Evolutionary conservation across 179 eudicot genomes (phyloP), one percentile per base, ranked within the genome.

Genomic region (Spergularia azorica): DNA sequence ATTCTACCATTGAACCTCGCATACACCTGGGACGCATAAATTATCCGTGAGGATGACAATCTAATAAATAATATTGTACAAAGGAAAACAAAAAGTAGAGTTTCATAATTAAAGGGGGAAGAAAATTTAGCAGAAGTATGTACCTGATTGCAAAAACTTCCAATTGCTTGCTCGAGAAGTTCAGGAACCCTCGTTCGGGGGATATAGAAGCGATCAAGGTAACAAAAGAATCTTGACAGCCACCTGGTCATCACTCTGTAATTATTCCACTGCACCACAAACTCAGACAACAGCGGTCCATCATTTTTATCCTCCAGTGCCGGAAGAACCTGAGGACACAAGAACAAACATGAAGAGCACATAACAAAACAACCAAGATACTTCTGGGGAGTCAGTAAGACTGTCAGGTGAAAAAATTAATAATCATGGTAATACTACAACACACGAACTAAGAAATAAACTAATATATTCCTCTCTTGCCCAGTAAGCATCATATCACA

Each of bases 221-320:
- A 83, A 46, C 72, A 70, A 67, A 83, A 83, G 74, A 83, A 79
- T 79, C 82, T 79, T 9, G 85, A 83, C 54, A 83, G 63, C 85
- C 80, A 75, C 75, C 67, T 76, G 56, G 77, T 67, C 75, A 79
- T 79, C 69, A 83, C 72, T 41, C 52, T 68, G 79, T 83, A 83
- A 56, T 64, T 67, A 59, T 55, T 58, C 85, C 82, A 83, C 66
- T 71, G 80, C n/a, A 41, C 48, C 60, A 83, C 21, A 51, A 83
- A 67, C 75, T 79, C 85, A 72, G 71, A 66, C 77, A 83, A 72
- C 70, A 83, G 54, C 67, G 2, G 16, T 52, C 56, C 72, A 67
- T 60, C 85, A 41, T 21, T 55, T 67, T 79, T 83, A 58, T 72
- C 50, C 70, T 83, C 82, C 70, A 83, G 67, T 38, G 72, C 71